A percentile compares a stretch with the other conserved stretches of the same genome.
Conservation (phyloP, 768 basidiomycete species). For the Lyophyllum decastes region DNA sequence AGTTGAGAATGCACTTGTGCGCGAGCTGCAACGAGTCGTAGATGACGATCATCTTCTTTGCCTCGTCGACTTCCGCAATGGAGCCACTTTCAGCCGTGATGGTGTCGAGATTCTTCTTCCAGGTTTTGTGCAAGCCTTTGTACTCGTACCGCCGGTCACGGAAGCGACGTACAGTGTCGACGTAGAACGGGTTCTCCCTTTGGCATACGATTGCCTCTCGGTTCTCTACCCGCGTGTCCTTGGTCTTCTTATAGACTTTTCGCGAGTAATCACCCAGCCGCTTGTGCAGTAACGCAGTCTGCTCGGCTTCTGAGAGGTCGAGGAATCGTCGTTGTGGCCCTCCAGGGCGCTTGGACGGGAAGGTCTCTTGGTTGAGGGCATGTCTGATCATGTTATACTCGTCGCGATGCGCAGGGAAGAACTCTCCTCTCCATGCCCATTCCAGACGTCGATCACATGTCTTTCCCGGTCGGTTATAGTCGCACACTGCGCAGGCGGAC, state of each 20-base stretch:
- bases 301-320: slow-evolving; percentile 83
- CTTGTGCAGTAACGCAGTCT: slow-evolving; percentile 91
- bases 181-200: slow-evolving; percentile 97
- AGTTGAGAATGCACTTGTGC: slow-evolving; percentile 99
- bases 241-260: slow-evolving; percentile 98
- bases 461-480: slow-evolving; percentile 96
- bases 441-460: slow-evolving; percentile 89
- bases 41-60: slow-evolving; percentile 97
- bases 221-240: slow-evolving; percentile 94
- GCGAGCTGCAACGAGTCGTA: slow-evolving; percentile 99
- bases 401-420: slow-evolving; percentile 95
- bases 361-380: slow-evolving; percentile 91
- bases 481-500: slow-evolving; percentile 95
- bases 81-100: slow-evolving; percentile 66
- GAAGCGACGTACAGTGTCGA: slow-evolving; percentile 96
- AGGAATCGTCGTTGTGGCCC: slow-evolving; percentile 77
- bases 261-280: slow-evolving; percentile 97
- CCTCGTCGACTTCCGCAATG: slow-evolving; percentile 90
- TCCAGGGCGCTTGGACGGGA: slow-evolving; percentile 79
- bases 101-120: slow-evolving; percentile 97
- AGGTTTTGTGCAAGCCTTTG: slow-evolving; percentile 97
- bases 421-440: slow-evolving; percentile 99
- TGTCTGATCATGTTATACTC: slow-evolving; percentile 99
- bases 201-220: slow-evolving; percentile 97
- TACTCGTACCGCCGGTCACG: slow-evolving; percentile 98